These are phyloP conservation scores for Exophiala dermatitidis DNA, from an alignment of 2,329 filamentous ascomycete genomes.

Conservation along the genomic window DNA sequence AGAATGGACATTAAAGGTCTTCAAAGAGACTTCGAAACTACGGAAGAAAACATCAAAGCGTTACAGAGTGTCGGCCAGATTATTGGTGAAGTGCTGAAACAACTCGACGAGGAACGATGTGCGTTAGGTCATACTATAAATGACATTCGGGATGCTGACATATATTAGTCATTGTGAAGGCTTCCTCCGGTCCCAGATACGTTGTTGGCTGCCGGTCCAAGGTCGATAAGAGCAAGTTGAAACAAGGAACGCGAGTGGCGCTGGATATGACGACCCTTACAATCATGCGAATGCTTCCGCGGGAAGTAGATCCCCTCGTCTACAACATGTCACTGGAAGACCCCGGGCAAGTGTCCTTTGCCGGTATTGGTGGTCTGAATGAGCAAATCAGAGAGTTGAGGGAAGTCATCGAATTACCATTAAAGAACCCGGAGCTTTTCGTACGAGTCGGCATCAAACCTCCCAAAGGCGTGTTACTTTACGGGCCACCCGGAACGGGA, in stretches of 20 bases:
- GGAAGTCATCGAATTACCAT: constrained; percentile 93
- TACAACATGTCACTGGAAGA: constrained; percentile 99
- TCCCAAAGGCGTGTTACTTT: constrained; percentile 92
- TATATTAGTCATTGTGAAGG: constrained; percentile 84
- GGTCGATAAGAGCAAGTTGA: constrained; percentile 93
- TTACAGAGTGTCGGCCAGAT: constrained; percentile 98
- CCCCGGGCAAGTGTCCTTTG: constrained; percentile 94
- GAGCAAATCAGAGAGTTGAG: constrained; percentile 96
- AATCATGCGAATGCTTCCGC: constrained; percentile 98
- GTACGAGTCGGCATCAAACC: constrained; percentile 96
- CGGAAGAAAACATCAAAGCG: constrained; percentile 99
- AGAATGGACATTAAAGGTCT: constrained; percentile 93
- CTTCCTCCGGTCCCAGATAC: constrained; percentile 92
- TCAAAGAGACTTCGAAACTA: constrained; percentile 90
- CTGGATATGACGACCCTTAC: constrained; percentile 99
- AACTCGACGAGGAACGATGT: constrained; percentile 98
- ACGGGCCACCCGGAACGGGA: constrained; percentile 91
- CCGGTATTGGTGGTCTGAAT: constrained; percentile 92
- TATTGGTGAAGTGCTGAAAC: constrained; percentile 97
- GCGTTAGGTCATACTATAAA: constrained; percentile 35
- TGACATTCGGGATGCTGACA: background rate
- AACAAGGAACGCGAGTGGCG: constrained; percentile 95
- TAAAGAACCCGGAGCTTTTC: constrained; percentile 99
- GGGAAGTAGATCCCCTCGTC: constrained; percentile 95
- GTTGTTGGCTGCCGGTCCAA: constrained; percentile 98